phyloP scores from a whole-genome alignment of 306 rosid species.

The Cucurbita moschata region DNA sequence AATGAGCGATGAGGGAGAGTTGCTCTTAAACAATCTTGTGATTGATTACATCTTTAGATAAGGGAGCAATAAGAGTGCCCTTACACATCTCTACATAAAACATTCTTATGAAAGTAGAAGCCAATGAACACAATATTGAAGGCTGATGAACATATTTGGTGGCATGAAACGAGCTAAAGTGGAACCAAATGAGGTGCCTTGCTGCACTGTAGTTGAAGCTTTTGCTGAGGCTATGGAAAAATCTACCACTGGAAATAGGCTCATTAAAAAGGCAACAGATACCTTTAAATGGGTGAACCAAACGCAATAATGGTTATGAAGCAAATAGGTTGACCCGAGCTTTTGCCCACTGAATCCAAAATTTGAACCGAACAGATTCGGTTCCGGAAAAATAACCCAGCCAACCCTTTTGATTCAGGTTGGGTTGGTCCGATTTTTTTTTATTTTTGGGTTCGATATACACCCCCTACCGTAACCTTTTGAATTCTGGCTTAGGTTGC shows the following conservation, averaged over 20 bases:
- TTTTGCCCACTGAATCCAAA: too few relatives aligned
- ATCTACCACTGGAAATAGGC: slow-evolving; percentile 48
- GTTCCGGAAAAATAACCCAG: too few relatives aligned
- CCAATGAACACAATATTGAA: slow-evolving; percentile 60
- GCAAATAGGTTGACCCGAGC: too few relatives aligned
- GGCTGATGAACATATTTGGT: slow-evolving; percentile 40
- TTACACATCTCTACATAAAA: slow-evolving; percentile 79
- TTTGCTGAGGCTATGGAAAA: slow-evolving; percentile 67
- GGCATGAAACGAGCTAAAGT: slow-evolving; percentile 52
- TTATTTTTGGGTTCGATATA: too few relatives aligned
- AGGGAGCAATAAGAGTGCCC: slow-evolving; percentile 51
- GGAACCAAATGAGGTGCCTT: slow-evolving; percentile 76
- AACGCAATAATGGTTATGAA: slow-evolving; percentile 14
- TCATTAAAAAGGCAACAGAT: slow-evolving; percentile 41
- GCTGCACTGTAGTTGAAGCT: slow-evolving; percentile 69
- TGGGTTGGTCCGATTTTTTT: too few relatives aligned
- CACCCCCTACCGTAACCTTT: slow-evolving; percentile 34
- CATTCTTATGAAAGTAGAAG: slow-evolving; percentile 89
- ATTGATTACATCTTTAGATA: slow-evolving; percentile 75
- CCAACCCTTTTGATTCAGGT: too few relatives aligned
- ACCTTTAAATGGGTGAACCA: slow-evolving; percentile 59
- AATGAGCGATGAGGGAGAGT: slow-evolving; percentile 88
- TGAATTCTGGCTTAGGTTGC: slow-evolving; percentile 79
- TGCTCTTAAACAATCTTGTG: slow-evolving; percentile 76
- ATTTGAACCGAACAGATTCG: too few relatives aligned